phyloP scores from a whole-genome alignment of 768 basidiomycete genomes.

The Podaxis sp. region DNA sequence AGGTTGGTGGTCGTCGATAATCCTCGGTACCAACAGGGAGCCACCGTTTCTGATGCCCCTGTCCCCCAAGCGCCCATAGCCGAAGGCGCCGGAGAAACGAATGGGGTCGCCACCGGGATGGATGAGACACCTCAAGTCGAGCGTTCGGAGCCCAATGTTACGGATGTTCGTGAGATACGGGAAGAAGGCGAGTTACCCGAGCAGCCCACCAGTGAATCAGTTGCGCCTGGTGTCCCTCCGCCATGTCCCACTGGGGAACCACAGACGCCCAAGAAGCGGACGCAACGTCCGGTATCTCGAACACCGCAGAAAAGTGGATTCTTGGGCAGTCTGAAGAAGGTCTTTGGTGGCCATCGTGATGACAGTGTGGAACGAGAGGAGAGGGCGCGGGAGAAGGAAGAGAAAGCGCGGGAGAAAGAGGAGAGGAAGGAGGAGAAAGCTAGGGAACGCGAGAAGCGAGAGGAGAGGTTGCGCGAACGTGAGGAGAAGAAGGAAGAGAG shows the following conservation, averaged over 20 bases:
- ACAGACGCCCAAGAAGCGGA: background rate
- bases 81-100: background rate
- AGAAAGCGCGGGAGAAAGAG: background rate
- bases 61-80: background rate
- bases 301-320: slow-evolving; percentile 30
- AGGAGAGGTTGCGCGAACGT: slow-evolving; percentile 9
- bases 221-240: background rate
- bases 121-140: background rate
- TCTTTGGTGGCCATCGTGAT: slow-evolving; percentile 33
- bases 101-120: background rate
- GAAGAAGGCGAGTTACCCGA: background rate
- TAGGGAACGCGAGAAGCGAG: slow-evolving; percentile 2
- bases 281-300: background rate
- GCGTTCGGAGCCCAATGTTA: background rate
- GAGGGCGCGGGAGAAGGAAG: slow-evolving; percentile 8
- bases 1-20: slow-evolving; percentile 56
- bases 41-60: background rate
- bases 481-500: background rate
- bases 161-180: background rate
- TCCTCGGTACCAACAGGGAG: slow-evolving; percentile 39
- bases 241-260: background rate
- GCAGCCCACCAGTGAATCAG: background rate
- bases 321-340: slow-evolving; percentile 45
- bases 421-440: slow-evolving; percentile 1
- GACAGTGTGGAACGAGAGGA: slow-evolving; percentile 1